Evolutionary conservation across 495 filamentous ascomycete species (phyloP).

Genomic region (Cairneyella variabilis): DNA sequence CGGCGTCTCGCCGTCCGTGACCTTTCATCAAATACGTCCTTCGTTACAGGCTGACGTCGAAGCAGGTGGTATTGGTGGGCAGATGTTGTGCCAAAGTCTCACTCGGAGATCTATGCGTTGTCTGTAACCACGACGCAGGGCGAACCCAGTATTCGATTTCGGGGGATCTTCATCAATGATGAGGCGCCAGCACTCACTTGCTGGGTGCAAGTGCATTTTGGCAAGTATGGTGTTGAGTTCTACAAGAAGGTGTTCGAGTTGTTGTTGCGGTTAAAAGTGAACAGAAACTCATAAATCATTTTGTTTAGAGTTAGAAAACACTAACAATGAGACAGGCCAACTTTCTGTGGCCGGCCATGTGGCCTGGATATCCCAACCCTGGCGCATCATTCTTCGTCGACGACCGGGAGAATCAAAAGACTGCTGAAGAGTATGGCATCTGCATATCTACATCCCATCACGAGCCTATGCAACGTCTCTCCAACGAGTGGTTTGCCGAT

Average conservation of each 20-base stretch:
- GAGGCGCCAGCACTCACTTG: slow-evolving; percentile 66
- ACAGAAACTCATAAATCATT: not conserved
- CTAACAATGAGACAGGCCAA: slow-evolving; percentile 46
- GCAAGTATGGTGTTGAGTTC: slow-evolving; percentile 59
- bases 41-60: not conserved
- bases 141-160: slow-evolving; percentile 63
- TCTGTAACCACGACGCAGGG: slow-evolving; percentile 51
- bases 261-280: slow-evolving; percentile 51
- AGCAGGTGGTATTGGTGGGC: slow-evolving; percentile 67
- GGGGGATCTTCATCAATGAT: slow-evolving; percentile 75
- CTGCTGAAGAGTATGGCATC: slow-evolving; percentile 67
- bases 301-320: not conserved
- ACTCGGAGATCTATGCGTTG: slow-evolving; percentile 52
- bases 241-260: slow-evolving; percentile 69
- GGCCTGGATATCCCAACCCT: slow-evolving; percentile 32
- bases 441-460: slow-evolving; percentile 67
- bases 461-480: slow-evolving; percentile 66
- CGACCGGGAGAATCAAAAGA: slow-evolving; percentile 58
- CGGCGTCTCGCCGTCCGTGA: slow-evolving; percentile 55
- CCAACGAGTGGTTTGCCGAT: slow-evolving; percentile 56
- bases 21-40: not conserved
- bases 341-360: slow-evolving; percentile 70
- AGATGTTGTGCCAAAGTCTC: slow-evolving; percentile 53
- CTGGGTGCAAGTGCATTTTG: slow-evolving; percentile 57
- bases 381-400: slow-evolving; percentile 64